Base-by-base conservation (phyloP, 2,329 filamentous ascomycete species). In the Beauveria medogensis region DNA sequence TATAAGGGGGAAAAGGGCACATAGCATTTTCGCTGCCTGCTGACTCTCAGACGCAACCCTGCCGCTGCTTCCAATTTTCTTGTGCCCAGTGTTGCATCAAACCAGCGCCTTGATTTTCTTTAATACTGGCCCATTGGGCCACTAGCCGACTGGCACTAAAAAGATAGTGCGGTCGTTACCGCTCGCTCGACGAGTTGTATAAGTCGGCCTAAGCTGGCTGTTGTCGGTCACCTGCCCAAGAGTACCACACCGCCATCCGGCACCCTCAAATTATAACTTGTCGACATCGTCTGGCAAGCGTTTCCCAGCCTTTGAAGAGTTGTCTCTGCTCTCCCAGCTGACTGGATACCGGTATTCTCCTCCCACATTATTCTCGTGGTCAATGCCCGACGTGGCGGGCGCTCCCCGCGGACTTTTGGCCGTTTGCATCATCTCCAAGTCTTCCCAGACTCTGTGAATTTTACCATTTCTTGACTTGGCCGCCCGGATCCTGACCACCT, bases 101-200 rank as follows among this genome's bases (percentile, higher is more conserved):
- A 18, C 22, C 41, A 54, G 52, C 59, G 52, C 52, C 59, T 44
- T 51, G 52, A 56, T 61, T 40, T 60, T 8, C 43, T 43, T 43
- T 43, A 43, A 43, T 51, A 34, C 48, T 61, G 59, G 52, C 28
- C 46, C 53, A 52, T 61, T 61, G 47, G 59, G 59, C 59, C 59
- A 52, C 53, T 52, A 56, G 40, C 59, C 47, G 54, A 51, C 59
- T 43, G 50, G 53, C 53, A 56, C 53, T 56, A 61, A 61, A 60
- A 56, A 61, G 59, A 56, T 61, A 61, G 59, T 61, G 59, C 53
- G 14, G 50, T 54, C 30, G 34, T 61, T 61, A 61, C 59, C 59
- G 52, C 59, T 55, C 58, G 37, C 50, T 56, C 34, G 52, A 46
- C 37, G 28, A 52, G 34, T 57, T 61, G 52, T 61, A 61, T 55